phyloP scores from a whole-genome alignment of 2,329 filamentous ascomycete genomes.

The Beauveria bassiana region DNA sequence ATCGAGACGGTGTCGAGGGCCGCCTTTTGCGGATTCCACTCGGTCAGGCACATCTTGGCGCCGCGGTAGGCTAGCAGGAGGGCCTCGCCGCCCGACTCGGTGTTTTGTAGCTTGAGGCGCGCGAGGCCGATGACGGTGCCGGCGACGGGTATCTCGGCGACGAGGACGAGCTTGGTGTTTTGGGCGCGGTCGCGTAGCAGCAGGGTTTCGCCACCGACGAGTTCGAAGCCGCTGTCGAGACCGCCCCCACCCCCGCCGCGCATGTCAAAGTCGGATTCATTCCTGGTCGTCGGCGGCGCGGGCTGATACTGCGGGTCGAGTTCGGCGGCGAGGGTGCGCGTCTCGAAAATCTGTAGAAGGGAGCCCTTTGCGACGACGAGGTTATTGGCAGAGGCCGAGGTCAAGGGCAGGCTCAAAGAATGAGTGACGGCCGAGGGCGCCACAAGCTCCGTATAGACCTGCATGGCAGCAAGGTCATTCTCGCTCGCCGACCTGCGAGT shows the following conservation, averaged over 20 bases:
- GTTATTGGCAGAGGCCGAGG: slow-evolving; percentile 68
- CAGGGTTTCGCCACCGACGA: slow-evolving; percentile 54
- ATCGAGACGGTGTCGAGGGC: slow-evolving; percentile 84
- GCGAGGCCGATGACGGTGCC: slow-evolving; percentile 80
- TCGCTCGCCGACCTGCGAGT: slow-evolving; percentile 17
- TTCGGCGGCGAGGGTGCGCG: slow-evolving; percentile 59
- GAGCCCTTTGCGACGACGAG: slow-evolving; percentile 89
- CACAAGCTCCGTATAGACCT: slow-evolving; percentile 94
- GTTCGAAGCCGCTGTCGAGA: slow-evolving; percentile 56
- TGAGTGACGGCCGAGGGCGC: slow-evolving; percentile 92
- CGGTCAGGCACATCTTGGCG: slow-evolving; percentile 84
- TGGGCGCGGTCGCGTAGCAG: slow-evolving; percentile 54
- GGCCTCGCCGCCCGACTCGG: slow-evolving; percentile 74
- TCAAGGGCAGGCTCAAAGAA: slow-evolving; percentile 71
- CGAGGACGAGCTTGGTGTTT: slow-evolving; percentile 71
- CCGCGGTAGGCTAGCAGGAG: slow-evolving; percentile 80
- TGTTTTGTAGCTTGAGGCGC: slow-evolving; percentile 63
- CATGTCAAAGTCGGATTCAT: slow-evolving; percentile 41
- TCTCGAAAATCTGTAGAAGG: slow-evolving; percentile 81
- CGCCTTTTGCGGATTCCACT: slow-evolving; percentile 82
- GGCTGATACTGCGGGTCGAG: slow-evolving; percentile 39
- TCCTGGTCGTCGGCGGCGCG: slow-evolving; percentile 26
- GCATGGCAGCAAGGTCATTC: slow-evolving; percentile 54
- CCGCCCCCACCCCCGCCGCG: slow-evolving; percentile 26
- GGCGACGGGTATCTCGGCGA: slow-evolving; percentile 75